These are phyloP conservation scores for Elaeis oleifera DNA, from an alignment of 202 grass and related monocot genomes.

Conservation along the genomic window DNA sequence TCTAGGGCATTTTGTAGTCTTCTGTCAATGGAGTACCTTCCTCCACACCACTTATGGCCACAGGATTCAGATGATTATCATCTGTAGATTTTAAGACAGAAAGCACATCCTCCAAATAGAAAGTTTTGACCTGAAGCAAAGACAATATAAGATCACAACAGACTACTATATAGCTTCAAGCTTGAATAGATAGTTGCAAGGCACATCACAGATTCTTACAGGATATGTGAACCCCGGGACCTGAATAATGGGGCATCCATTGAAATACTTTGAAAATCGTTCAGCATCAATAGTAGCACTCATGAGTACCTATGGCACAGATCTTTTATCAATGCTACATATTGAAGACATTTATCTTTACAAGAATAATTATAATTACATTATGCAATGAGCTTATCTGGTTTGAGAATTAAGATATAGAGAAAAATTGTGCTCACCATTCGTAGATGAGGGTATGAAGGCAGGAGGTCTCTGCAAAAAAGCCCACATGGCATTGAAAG, in stretches of 20 bases:
- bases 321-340: constrained; percentile 17
- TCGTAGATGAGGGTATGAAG: constrained; percentile 65
- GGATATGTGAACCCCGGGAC: constrained; percentile 93
- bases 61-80: constrained; percentile 56
- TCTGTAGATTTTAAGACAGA: constrained; percentile 55
- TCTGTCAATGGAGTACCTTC: constrained; percentile 39
- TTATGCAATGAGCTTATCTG: neutral
- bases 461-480: constrained; percentile 77
- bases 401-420: neutral
- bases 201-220: constrained; percentile 42
- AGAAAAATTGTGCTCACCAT: constrained; percentile 39
- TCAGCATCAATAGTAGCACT: constrained; percentile 92
- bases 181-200: constrained; percentile 1
- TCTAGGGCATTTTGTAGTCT: constrained; percentile 69
- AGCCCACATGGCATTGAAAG: neutral
- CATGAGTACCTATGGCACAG: constrained; percentile 70
- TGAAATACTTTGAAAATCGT: constrained; percentile 85
- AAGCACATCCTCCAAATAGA: constrained; percentile 96
- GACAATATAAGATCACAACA: constrained; percentile 26
- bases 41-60: constrained; percentile 22
- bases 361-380: constrained; percentile 3
- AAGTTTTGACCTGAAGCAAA: constrained; percentile 62
- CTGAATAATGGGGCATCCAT: constrained; percentile 87
- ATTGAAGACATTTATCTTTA: constrained; percentile 5
- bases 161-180: constrained; percentile 10